Percentiles rank a stretch among this genome's conserved stretches.
Evolutionary conservation across 345 rosid genomes (phyloP).

Genomic region (Brassica rapa): DNA sequence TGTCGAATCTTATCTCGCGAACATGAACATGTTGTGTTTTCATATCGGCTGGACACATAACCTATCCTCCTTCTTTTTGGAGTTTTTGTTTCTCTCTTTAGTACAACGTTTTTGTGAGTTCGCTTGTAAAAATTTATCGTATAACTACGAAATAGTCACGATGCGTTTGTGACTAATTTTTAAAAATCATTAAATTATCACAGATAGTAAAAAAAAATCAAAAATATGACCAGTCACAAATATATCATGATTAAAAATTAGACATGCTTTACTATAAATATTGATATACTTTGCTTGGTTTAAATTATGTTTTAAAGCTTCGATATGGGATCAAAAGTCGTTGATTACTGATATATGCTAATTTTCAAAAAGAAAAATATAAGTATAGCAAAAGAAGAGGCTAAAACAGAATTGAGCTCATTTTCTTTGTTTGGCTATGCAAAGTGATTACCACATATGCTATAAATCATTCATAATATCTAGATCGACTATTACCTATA

Average conservation of each 20-base stretch:
- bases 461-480: not conserved
- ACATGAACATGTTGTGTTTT: conserved; percentile 15
- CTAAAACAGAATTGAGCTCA: not conserved
- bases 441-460: not conserved
- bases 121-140: not conserved
- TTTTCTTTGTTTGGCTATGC: not conserved
- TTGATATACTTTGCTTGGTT: not conserved
- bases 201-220: not conserved
- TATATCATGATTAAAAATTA: not conserved
- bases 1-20: conserved; percentile 1
- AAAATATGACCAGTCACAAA: not conserved
- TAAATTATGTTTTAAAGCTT: not conserved
- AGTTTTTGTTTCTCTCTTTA: not conserved
- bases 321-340: not conserved
- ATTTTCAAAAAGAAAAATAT: not conserved
- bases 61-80: not conserved
- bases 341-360: not conserved
- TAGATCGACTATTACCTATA: not conserved
- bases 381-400: not conserved
- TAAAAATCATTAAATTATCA: not conserved
- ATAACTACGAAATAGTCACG: not conserved
- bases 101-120: not conserved
- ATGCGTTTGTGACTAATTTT: not conserved
- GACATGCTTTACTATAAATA: not conserved
- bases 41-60: not conserved